Percentiles rank a stretch among this genome's conserved stretches.
Conservation (phyloP, 2,329 filamentous ascomycete genomes). For the Nothomitra cinnamomea region DNA sequence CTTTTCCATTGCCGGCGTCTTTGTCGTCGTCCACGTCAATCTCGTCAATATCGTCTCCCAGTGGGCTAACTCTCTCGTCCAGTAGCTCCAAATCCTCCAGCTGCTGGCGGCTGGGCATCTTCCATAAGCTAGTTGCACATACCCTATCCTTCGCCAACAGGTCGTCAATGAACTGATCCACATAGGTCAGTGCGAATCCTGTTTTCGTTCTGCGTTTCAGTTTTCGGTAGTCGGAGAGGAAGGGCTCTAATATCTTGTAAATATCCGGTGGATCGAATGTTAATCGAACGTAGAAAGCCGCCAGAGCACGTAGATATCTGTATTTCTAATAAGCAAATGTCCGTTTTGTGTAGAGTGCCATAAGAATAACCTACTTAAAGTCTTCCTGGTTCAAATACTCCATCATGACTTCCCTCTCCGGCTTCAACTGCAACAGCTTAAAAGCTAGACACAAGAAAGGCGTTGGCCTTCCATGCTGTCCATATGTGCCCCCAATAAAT, state of each 20-base stretch:
- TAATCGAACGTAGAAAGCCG: constrained; percentile 82
- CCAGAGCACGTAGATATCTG: constrained; percentile 74
- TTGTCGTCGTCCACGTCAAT: constrained; percentile 43
- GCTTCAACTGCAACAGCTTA: constrained; percentile 80
- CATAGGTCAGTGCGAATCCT: constrained; percentile 57
- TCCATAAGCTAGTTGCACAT: constrained; percentile 83
- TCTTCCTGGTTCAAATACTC: constrained; percentile 67
- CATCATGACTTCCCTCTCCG: constrained; percentile 57
- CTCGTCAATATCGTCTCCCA: constrained; percentile 61
- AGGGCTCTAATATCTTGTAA: constrained; percentile 64
- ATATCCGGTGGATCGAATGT: constrained; percentile 71
- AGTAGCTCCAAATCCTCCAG: constrained; percentile 80
- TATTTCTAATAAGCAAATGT: constrained; percentile 18
- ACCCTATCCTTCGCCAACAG: constrained; percentile 75
- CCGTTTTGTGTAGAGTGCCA: constrained; percentile 10
- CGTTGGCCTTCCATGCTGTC: constrained; percentile 67
- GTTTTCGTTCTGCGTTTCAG: constrained; percentile 58
- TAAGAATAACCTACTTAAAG: constrained; percentile 37
- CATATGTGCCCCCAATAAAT: constrained; percentile 79
- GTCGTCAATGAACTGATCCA: constrained; percentile 92
- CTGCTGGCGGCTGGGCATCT: constrained; percentile 65
- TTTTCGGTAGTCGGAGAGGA: constrained; percentile 69
- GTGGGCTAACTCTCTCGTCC: constrained; percentile 67
- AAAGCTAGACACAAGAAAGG: constrained; percentile 90
- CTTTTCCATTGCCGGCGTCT: not conserved